Evolutionary conservation across 2,329 filamentous ascomycete genomes (phyloP).

Genomic region (Elsinoe arachidis): DNA sequence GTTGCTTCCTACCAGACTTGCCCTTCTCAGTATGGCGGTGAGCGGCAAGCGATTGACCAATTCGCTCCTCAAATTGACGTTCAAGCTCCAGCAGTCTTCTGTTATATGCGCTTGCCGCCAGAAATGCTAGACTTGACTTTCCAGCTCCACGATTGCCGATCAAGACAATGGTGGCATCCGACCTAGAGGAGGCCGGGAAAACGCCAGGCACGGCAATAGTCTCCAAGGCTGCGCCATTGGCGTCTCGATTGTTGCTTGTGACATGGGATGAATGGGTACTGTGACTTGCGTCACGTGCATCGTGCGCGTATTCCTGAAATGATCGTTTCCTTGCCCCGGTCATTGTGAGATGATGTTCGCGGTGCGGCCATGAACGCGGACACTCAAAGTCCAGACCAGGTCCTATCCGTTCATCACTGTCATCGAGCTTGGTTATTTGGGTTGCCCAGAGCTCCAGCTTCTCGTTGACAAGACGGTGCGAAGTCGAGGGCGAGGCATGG

Average conservation of each 20-base stretch:
- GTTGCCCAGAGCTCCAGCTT: too few species aligned
- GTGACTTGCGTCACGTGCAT: neutral
- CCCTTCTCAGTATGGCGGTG: slow-evolving; percentile 57
- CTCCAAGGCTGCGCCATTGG: neutral
- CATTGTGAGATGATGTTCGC: neutral
- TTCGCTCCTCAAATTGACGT: slow-evolving; percentile 55
- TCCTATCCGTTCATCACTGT: too few species aligned
- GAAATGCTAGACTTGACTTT: slow-evolving; percentile 67
- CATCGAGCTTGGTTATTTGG: too few species aligned
- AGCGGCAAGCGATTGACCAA: slow-evolving; percentile 51
- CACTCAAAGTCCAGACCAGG: too few species aligned
- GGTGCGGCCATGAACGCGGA: neutral
- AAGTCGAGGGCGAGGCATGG: too few species aligned
- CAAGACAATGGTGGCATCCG: slow-evolving; percentile 62
- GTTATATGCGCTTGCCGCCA: slow-evolving; percentile 62
- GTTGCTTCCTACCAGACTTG: slow-evolving; percentile 53
- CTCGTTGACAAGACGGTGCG: too few species aligned
- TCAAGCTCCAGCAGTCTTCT: slow-evolving; percentile 62
- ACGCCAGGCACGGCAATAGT: neutral
- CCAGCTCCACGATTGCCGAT: slow-evolving; percentile 66
- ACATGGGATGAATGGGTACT: too few species aligned
- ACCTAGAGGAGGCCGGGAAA: slow-evolving; percentile 38
- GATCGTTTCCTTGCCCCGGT: slow-evolving; percentile 8
- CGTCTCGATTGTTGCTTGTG: neutral
- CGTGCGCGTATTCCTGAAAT: slow-evolving; percentile 11